phyloP scores from a whole-genome alignment of 345 rosid genomes.

The Pugionium cornutum region DNA sequence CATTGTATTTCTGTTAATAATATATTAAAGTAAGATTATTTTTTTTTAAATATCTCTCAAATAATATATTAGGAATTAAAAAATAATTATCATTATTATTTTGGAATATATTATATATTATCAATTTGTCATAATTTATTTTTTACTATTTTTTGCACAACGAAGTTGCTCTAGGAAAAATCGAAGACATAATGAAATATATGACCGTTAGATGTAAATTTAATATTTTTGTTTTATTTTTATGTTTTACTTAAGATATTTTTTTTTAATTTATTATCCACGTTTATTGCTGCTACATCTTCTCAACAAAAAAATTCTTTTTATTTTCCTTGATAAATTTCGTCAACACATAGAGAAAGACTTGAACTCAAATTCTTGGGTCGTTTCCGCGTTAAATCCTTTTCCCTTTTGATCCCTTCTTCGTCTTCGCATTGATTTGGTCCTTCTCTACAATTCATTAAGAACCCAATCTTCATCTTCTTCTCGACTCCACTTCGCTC shows the following conservation, averaged over 20 bases:
- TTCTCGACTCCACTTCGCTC: constrained; percentile 5
- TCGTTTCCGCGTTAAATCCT: constrained; percentile 37
- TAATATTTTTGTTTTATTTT: neutral
- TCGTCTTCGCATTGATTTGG: constrained; percentile 27
- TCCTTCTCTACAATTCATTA: constrained; percentile 5
- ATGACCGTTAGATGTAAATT: constrained; percentile 30
- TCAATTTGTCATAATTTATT: neutral
- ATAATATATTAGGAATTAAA: too few species aligned
- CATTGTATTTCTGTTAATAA: too few species aligned
- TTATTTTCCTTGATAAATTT: neutral
- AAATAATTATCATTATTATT: too few species aligned
- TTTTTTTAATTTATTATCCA: neutral
- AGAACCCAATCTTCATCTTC: constrained; percentile 22
- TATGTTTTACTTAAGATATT: too few species aligned
- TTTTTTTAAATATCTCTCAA: too few species aligned
- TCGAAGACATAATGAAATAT: neutral
- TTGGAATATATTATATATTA: too few species aligned
- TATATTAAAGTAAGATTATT: too few species aligned
- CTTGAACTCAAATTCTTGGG: neutral
- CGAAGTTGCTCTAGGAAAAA: neutral
- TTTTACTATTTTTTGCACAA: neutral
- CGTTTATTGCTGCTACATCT: neutral
- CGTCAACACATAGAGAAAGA: constrained; percentile 6
- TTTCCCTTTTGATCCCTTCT: constrained; percentile 18
- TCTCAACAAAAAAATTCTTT: neutral